Percentiles rank a stretch among this genome's conserved stretches.
phyloP scores from a whole-genome alignment of 2,329 filamentous ascomycete genomes.

The Monilinia laxa region DNA sequence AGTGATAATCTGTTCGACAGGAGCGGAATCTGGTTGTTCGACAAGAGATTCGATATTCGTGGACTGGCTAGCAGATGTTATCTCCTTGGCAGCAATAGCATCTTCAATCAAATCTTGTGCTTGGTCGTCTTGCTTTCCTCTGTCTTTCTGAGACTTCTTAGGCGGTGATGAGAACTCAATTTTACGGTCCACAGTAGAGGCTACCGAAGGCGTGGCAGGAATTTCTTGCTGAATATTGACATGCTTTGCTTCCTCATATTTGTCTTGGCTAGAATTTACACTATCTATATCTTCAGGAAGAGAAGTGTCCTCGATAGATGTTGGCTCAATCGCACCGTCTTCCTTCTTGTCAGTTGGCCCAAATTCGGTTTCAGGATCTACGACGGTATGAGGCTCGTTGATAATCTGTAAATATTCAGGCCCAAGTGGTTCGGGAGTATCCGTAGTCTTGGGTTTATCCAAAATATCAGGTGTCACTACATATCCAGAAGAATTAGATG shows the following conservation, averaged over 20 bases:
- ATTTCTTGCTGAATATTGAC: not conserved
- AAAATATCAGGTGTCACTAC: not conserved
- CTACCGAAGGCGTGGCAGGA: not conserved
- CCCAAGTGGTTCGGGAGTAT: not conserved
- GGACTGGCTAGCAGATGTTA: not conserved
- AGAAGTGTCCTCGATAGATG: not conserved
- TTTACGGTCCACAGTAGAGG: not conserved
- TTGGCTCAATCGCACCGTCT: not conserved
- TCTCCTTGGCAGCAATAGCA: not conserved
- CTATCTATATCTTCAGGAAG: not conserved
- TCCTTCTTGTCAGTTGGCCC: not conserved
- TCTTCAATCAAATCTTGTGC: slow-evolving; percentile 20
- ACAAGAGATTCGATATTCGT: not conserved
- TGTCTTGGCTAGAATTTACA: not conserved
- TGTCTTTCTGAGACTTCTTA: slow-evolving; percentile 36
- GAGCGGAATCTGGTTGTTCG: not conserved
- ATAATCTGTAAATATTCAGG: not conserved
- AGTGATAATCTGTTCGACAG: slow-evolving; percentile 17
- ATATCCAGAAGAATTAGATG: not conserved
- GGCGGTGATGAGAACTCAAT: slow-evolving; percentile 5
- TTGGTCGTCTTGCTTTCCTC: slow-evolving; percentile 20
- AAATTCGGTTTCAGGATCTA: not conserved
- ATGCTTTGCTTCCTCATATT: not conserved
- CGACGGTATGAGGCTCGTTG: not conserved
- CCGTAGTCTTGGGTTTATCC: not conserved